Base-by-base conservation (phyloP, 306 rosid genomes). In the Biancaea sappan region DNA sequence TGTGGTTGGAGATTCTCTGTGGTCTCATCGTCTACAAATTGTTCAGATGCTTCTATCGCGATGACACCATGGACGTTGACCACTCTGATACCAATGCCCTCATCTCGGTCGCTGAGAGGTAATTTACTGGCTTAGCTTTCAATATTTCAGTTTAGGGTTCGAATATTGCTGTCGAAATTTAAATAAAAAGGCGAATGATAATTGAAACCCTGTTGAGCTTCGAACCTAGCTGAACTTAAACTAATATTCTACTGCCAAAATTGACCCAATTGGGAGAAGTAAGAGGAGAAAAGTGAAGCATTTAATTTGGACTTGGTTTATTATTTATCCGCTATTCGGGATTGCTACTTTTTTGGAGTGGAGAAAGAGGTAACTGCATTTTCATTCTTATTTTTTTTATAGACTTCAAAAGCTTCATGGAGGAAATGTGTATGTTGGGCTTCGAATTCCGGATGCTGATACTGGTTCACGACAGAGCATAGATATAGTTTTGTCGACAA, bases 371-470 rank as follows among this genome's bases (percentile, higher is more conserved):
- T 70, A 16, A 46, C 22, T 22, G 4, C 52, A 4, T 63, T 38
- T 63, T 37, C 10, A 5, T 18, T 37, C 37, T 10, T 32, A 26
- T 72, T n/a, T 41, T 18, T 31, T 47, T 62, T 47, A 18, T 76
- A 92, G 97, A 80, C 83, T 94, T 69, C 81, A 79, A 57, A 92
- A 92, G 87, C 81, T 90, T 78, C 87, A 84, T 19, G 93, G 93
- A 43, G 97, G 88, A 32, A 90, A 84, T 62, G 92, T 84, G 10
- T 86, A 74, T 63, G 86, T 83, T 2, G 99, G 96, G 72, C 96
- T 94, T 77, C 91, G 97, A 18, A 88, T 94, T 77, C 99, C 99
- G 1, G 98, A 94, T 74, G 90, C 96, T n/a, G 97, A 91, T 66
- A 77, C 92, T 38, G 82, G 87, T 65, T 76, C 97, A 9, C 79